Base-by-base conservation (phyloP, 2,329 filamentous ascomycete genomes). In the Colletotrichum orbiculare region DNA sequence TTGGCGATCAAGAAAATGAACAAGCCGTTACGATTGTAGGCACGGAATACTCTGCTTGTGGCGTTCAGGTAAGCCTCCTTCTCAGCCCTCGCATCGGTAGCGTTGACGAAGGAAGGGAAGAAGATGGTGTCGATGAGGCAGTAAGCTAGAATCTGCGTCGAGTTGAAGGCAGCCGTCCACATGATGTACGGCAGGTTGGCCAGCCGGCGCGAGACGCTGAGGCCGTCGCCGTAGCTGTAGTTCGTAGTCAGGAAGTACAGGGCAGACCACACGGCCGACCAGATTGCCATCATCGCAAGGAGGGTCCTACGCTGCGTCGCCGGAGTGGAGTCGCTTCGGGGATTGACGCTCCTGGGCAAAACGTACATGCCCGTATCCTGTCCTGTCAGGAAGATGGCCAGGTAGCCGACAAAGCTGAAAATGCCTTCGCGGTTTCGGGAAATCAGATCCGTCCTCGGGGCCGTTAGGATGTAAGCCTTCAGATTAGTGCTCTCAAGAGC, bases 351-450 rank as follows among this genome's bases (percentile, higher is more conserved):
- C 64, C 88, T 77, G 3, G 93, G 92, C 42, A 98, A 86, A 64
- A 96, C 86, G 67, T 90, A 87, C 78, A 94, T 89, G 54, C 96
- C 96, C 15, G 90, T 87, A 45, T 92, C 91, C 74, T 96, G 93
- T 4, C 96, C 96, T 1, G 92, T 89, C 43, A 99, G 87, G 77
- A 97, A 99, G 64, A 99, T 97, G 50, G 95, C 91, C 49, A 99
- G 85, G 74, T 99, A 99, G 5, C 96, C 96, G 54, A 92, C 79
- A 76, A 98, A 97, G 58, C 94, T 97, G 77, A 95, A 97, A n/a
- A 99, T 85, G 0, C 96, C 96, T 77, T 99, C 96, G 34, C 95
- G 87, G 74, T 99, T 99, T 83, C 94, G 92, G 2, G 93, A 95
- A 6, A 99, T 76, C 12, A 97, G 81, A 71, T 94, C 87, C 0